Evolutionary conservation across 208 protist genomes (phyloP).

Genomic region (Polymyxa betae): DNA sequence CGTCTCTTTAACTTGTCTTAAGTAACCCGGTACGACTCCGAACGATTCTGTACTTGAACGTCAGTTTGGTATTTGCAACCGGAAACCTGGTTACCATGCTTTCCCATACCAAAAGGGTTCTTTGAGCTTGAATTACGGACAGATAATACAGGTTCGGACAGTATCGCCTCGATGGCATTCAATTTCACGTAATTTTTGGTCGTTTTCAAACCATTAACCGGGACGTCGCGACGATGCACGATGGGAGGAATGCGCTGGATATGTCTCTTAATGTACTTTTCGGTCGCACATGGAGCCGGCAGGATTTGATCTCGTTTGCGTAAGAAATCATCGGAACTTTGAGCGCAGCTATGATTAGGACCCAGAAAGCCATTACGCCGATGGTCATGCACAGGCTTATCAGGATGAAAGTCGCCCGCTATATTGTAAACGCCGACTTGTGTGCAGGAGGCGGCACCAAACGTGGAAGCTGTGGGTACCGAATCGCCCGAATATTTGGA

Average conservation of each 20-base stretch:
- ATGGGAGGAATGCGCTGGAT: constrained; percentile 5
- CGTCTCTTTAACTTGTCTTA: not conserved
- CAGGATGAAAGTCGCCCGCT: not conserved
- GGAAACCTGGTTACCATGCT: not conserved
- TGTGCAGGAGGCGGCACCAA: not conserved
- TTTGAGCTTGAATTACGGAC: not conserved
- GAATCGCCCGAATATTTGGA: not conserved
- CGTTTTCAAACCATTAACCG: not conserved
- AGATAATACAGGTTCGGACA: not conserved
- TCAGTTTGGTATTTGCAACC: not conserved
- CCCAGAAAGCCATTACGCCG: not conserved
- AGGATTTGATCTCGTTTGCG: not conserved
- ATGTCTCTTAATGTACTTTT: not conserved
- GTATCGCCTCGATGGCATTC: not conserved
- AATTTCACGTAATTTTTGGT: constrained; percentile 36
- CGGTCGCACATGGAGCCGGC: constrained; percentile 4
- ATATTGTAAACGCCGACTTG: not conserved
- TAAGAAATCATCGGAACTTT: not conserved
- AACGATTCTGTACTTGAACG: constrained; percentile 29
- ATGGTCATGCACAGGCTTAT: not conserved
- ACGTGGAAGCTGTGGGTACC: not conserved
- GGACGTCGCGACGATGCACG: not conserved
- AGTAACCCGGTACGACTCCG: not conserved
- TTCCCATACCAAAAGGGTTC: constrained; percentile 19
- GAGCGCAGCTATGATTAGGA: not conserved